Base-by-base conservation (phyloP, 2,329 filamentous ascomycete species). In the Xylariales sp. region DNA sequence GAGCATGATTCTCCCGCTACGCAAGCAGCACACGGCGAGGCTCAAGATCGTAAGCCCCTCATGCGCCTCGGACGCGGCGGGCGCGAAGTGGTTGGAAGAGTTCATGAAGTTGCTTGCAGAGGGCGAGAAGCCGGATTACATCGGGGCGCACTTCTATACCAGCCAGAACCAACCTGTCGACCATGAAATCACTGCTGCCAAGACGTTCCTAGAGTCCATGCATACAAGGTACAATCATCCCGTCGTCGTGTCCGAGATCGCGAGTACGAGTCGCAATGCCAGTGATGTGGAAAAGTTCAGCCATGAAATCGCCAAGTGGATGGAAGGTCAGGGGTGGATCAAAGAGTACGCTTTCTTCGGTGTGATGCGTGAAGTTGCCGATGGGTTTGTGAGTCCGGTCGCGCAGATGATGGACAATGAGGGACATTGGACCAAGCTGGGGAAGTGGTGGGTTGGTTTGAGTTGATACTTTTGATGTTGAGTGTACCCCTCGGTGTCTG, bases 311-410 rank as follows among this genome's bases (percentile, higher is more conserved):
- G 61, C 58, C 39, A 64, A 62, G 33, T 70, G 66, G 66, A 60
- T 69, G 58, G 69, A 71, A 49, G 44, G 51, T 20, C 57, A 57
- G 46, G 57, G 59, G 40, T 70, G 59, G 57, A 49, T 72, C 18
- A 57, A 57, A 43, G 66, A 71, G 50, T 71, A 71, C 48, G 63
- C 58, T 10, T 62, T 68, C 38, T 70, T 69, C 46, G 66, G 66
- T 20, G 69, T 66, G 46, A 68, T 68, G 58, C 56, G 56, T 39
- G 54, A 63, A 18, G 52, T 61, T 38, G 64, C 66, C 9, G 66
- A 71, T 46, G 52, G 51, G 41, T 72, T 67, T 52, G 68, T 71
- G 15, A 71, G 68, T 47, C 67, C 66, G 0, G 62, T 58, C 27
- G 68, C 68, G 19, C 66, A 69, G 53, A 58, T 72, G 46, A 66